Base-by-base conservation (phyloP, 805 yeast genomes). In the Saturnispora dispora region DNA sequence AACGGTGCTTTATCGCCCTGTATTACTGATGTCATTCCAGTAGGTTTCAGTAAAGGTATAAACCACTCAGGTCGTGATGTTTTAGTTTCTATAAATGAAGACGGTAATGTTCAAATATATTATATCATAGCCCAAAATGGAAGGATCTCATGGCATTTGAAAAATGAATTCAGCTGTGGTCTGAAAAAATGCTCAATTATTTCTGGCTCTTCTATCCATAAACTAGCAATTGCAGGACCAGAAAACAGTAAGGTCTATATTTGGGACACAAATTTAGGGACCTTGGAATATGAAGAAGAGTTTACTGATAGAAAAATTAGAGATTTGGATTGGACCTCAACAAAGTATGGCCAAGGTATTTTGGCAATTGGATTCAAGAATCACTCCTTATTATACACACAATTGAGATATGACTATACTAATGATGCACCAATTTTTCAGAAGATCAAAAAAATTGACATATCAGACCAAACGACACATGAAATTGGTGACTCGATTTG, bases 311-410 rank as follows among this genome's bases (percentile, higher is more conserved):
- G 60, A 10, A 39, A 52, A 4, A 79, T 89, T 7, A 65, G 73
- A 23, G 96, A 89, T 63, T 71, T 90, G 27, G 97, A 90, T 66
- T 90, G 97, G 97, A 85, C 96, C 0, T 77, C 83, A 49, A 81
- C 83, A 1, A 72, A 71, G 11, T 74, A 70, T 52, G 77, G 79
- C 35, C 87, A 82, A 60, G 84, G 89, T 41, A 78, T 90, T 5
- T 70, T 90, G 30, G 84, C 96, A 0, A 81, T 89, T 37, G 96
- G 96, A 0, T 90, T 88, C 58, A 69, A 72, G 6, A 69, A 77
- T 9, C 71, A 73, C 53, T 85, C 86, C 1, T 62, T 83, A 2
- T 67, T 89, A 15, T 89, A 83, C 63, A 82, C 95, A 1, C 96
- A 89, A 64, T 69, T 88, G 54, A 75, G 97, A 52, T 88, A 85